Evolutionary conservation across 257 asterid genomes (phyloP), one percentile per base, ranked within the genome.

Genomic region (Solanum tarijense): DNA sequence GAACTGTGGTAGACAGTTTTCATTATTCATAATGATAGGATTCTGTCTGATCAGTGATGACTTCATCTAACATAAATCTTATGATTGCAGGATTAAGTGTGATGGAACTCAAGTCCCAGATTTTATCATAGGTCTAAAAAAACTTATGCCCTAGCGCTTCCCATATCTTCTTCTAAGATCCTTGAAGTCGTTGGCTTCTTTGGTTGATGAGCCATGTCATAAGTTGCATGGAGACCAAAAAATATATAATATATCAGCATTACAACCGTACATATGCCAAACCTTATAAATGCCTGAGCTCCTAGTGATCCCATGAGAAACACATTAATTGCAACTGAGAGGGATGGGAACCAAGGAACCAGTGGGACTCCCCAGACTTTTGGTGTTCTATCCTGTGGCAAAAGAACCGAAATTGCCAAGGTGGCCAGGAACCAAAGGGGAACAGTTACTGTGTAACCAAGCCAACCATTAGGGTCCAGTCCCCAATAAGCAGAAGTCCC

Each of bases 261-360:
- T 55, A 92, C 74, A 71, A 83, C 85, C 6, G 94, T 94, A 38
- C 95, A 93, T 32, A 91, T 86, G 2, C 81, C 92, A 41, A 92
- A 93, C 88, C 94, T 90, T 18, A 92, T 55, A 86, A 93, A 94
- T 29, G 96, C 91, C 25, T 81, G 83, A 8, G 90, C 93, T 83
- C 93, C 93, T 88, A 94, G 88, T 27, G 94, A 94, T 34, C 96
- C 96, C 95, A 93, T 90, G 84, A 94, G 94, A 88, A 94, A 94
- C 92, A 93, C 55, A 43, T 94, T 94, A 9, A 92, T 90, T 12
- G 92, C 94, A 62, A 93, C 93, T 9, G 96, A 93, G 87, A 90
- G 41, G 12, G 96, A 94, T 7, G 96, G 96, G 36, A 92, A 39
- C 96, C 96, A 93, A 31, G 96, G 96, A 32, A 94, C 94, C 48